Conservation (phyloP, 345 rosid species). For the Balakata baccata region DNA sequence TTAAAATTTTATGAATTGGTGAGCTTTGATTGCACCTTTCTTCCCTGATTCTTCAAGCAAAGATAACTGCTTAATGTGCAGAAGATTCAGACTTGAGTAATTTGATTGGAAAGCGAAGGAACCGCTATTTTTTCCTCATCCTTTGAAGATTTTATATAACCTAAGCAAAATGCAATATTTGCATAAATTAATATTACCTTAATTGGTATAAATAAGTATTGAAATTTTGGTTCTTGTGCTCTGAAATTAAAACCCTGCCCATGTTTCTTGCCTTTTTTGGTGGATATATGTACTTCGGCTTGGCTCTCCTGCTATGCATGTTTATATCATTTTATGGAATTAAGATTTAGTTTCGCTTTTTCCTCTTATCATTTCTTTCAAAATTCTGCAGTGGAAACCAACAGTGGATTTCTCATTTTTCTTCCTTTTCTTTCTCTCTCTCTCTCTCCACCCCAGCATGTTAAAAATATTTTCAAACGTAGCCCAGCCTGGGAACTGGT, state of each 20-base stretch:
- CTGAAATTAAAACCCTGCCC: neutral
- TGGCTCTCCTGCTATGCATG: neutral
- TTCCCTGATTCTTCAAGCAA: neutral
- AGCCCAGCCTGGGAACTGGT: too few species aligned
- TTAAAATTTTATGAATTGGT: neutral
- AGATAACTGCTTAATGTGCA: neutral
- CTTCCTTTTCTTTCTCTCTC: neutral
- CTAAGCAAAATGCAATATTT: neutral
- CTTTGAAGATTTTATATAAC: neutral
- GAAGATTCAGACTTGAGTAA: neutral
- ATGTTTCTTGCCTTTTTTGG: neutral
- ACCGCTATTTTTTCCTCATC: neutral
- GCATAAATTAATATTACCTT: neutral
- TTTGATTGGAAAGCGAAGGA: neutral
- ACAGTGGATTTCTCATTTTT: neutral
- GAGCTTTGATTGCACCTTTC: neutral
- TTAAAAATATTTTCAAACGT: neutral
- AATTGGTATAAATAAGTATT: neutral
- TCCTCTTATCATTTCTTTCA: conserved; percentile 10
- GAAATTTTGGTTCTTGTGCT: neutral
- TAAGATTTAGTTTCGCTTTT: neutral
- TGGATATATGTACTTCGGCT: neutral
- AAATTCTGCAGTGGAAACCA: neutral
- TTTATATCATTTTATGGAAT: neutral
- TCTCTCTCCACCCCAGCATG: neutral